Evolutionary conservation across 108 stramenopile species (phyloP), one percentile per base, ranked within the genome.

Genomic region (Phaeodactylum tricornutum): DNA sequence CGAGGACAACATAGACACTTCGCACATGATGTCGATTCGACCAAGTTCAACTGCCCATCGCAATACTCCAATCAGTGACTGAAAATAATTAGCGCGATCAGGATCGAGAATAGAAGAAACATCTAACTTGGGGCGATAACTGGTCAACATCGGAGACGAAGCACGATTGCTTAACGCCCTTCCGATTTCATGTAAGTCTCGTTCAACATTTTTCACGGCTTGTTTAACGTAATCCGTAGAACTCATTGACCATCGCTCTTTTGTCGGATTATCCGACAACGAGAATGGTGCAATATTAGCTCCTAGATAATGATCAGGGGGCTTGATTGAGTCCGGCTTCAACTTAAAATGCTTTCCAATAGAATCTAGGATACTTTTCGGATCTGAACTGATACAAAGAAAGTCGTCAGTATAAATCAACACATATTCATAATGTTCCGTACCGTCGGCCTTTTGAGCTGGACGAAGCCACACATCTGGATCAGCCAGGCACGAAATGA

Each of bases 41-140:
- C 71, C 64, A 15, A 73, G 32, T 30, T 78, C 69, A 20, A 69
- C 64, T 29, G 59, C 55, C 71, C 72, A 78, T 25, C 66, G 46
- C 1, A 71, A 36, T 1, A 67, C 44, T 6, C 73, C 68, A 38
- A 75, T 62, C 35, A 50, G 47, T n/a, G 44, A 53, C 16, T 64
- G 59, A 27, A 33, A 74, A 32, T 59, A 62, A 9, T 42, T 27
- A 6, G 55, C 48, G 12, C 38, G 30, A 5, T 64, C n/a, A 6
- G 42, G 23, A 16, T 57, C 41, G 9, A 45, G 32, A 6, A 16
- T 8, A 11, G 25, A 15, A 3, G 62, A 47, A 2, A 48, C 32
- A 24, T 53, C 62, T 1, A 63, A 14, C 46, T 63, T 37, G 12
- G 62, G 62, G 7, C 30, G 16, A 23, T 43, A 50, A 7, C 5